Evolutionary conservation across 768 basidiomycete genomes (phyloP), one percentile per base, ranked within the genome.

Genomic region (Boletus huronensis): DNA sequence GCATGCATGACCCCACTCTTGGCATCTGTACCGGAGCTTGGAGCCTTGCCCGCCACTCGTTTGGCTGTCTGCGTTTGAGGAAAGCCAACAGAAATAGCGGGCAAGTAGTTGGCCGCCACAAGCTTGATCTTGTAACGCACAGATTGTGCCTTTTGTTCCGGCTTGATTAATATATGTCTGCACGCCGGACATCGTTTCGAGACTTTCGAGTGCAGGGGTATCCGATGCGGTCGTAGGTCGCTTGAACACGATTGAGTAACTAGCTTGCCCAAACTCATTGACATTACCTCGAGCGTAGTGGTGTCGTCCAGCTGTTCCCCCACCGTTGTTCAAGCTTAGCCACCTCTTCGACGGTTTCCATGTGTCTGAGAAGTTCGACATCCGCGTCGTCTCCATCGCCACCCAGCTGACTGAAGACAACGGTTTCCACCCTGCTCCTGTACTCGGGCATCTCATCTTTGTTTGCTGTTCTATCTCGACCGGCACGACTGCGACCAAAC

Each of bases 111-210:
- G 28, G 91, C 84, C 0, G 96, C 97, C 53, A 96, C 91, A 48
- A 98, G 85, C 72, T 98, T 98, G 73, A 99, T 98, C 74, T 98
- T 98, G 79, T 87, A 98, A 17, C 93, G 84, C 35, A 90, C 88
- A 17, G 91, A 93, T 62, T 93, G 92, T 0, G 94, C 88, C 68
- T 99, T 99, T 66, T 95, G 90, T 69, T 99, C 97, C 4, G 97
- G 97, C 69, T 98, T 97, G 73, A 98, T 97, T 58, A 99, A 82
- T 62, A 98, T 97, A 70, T 98, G 96, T 17, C 90, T 86, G 68
- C 97, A 99, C 2, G 79, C 80, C 14, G 93, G 88, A 74, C 97
- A 99, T 5, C 97, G 91, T 72, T 98, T 98, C 3, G 94, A 93
- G 49, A 89, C 84, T 70, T 98, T 98, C 0, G 93, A 90, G 60